phyloP scores from a whole-genome alignment of 176 grass and related monocot genomes.

The Zizania latifolia region DNA sequence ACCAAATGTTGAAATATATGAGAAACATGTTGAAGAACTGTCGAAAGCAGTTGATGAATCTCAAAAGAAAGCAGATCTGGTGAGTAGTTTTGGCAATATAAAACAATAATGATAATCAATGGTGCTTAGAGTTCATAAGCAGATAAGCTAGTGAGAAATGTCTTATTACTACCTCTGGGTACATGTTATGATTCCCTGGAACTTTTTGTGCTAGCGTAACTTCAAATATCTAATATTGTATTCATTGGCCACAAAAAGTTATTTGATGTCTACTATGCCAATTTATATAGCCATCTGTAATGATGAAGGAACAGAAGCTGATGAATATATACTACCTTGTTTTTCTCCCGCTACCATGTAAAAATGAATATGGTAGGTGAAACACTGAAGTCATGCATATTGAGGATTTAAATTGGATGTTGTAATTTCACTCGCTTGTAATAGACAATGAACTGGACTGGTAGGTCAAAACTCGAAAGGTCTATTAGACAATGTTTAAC shows the following conservation, averaged over 20 bases:
- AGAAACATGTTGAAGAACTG: slow-evolving; percentile 69
- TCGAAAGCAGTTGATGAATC: slow-evolving; percentile 73
- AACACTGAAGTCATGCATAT: background rate
- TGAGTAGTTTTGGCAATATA: slow-evolving; percentile 40
- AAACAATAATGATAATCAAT: background rate
- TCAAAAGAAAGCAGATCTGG: slow-evolving; percentile 75
- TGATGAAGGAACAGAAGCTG: background rate
- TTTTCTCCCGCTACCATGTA: background rate
- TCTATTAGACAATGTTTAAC: background rate
- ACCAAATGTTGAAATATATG: slow-evolving; percentile 52
- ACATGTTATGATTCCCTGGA: background rate
- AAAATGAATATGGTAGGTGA: background rate
- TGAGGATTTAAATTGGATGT: background rate
- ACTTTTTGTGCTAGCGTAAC: background rate
- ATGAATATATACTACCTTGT: background rate
- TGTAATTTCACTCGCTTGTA: no score
- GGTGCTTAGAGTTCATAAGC: background rate
- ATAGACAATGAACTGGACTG: background rate
- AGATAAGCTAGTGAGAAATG: slow-evolving; percentile 6
- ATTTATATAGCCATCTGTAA: no score
- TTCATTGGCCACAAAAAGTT: no score
- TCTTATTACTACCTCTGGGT: background rate
- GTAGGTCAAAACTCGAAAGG: background rate
- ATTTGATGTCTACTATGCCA: no score
- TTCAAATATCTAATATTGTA: background rate